These are phyloP conservation scores for Tanacetum coccineum DNA, from an alignment of 129 eudicot species.

Conservation along the genomic window DNA sequence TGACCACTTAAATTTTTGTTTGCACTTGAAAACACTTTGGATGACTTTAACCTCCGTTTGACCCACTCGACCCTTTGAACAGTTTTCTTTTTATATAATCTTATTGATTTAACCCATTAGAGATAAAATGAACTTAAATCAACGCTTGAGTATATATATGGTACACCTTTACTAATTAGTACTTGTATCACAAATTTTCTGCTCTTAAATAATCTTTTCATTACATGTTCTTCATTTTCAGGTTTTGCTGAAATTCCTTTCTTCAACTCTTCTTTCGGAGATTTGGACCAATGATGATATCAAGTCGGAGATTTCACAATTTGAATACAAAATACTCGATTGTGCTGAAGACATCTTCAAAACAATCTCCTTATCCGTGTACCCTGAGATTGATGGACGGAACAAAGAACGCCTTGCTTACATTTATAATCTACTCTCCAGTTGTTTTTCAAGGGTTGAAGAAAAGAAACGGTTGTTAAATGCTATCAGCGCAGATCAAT, in stretches of 20 bases:
- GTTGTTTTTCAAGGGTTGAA: conserved; percentile 55
- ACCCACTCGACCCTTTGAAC: too few species aligned
- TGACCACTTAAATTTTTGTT: too few species aligned
- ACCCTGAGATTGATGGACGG: conserved; percentile 71
- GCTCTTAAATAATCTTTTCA: not conserved
- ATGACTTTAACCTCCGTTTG: too few species aligned
- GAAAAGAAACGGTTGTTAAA: conserved; percentile 27
- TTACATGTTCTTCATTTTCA: conserved; percentile 29
- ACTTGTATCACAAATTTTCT: conserved; percentile 2
- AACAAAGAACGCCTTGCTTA: conserved; percentile 68
- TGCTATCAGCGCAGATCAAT: conserved; percentile 13
- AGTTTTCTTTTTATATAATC: too few species aligned
- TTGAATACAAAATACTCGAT: conserved; percentile 48
- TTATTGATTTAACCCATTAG: too few species aligned
- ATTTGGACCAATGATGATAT: conserved; percentile 80
- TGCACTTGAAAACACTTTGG: too few species aligned
- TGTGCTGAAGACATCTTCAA: conserved; percentile 53
- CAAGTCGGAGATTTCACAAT: conserved; percentile 53
- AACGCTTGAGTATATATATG: too few species aligned
- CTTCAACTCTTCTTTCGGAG: conserved; percentile 69
- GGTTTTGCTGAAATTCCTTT: conserved; percentile 73
- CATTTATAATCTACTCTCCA: conserved; percentile 65
- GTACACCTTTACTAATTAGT: not conserved
- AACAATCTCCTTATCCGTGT: conserved; percentile 52
- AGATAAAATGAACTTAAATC: too few species aligned